Percentiles rank a stretch among this genome's conserved stretches.
Evolutionary conservation across 78 protist genomes (phyloP).

Genomic region (slime mould (Dictyostelium discoideum)): DNA sequence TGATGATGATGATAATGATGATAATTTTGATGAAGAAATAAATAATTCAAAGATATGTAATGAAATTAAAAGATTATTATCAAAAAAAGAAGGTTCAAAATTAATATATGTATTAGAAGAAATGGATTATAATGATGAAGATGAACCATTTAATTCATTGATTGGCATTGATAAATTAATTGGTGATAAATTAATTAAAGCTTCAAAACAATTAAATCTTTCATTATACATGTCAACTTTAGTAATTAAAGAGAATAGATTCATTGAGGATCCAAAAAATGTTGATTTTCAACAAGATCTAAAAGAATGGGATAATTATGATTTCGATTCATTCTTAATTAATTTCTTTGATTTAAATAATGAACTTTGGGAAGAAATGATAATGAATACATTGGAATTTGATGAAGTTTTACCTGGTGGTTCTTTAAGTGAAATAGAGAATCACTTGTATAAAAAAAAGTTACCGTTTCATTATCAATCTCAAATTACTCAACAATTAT

Average conservation of each 20-base stretch:
- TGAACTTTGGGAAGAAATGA: not conserved
- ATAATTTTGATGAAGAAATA: not conserved
- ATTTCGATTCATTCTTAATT: not conserved
- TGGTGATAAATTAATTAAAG: not conserved
- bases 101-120: not conserved
- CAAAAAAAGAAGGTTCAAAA: not conserved
- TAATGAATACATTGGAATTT: not conserved
- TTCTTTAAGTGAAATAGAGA: not conserved
- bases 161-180: not conserved
- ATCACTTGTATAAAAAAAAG: not conserved
- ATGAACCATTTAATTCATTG: not conserved
- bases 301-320: constrained; percentile 2
- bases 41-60: not conserved
- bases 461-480: not conserved
- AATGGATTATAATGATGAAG: not conserved
- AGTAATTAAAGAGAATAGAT: not conserved
- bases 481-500: not conserved
- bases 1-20: not conserved
- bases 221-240: not conserved
- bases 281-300: not conserved
- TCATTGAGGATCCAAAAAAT: not conserved
- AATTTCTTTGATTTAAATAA: not conserved
- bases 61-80: not conserved
- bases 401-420: constrained; percentile 1
- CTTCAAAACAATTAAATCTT: not conserved